Evolutionary conservation across 1,139 yeast species (phyloP).

Genomic region (Magnusiomyces tetraspermus): DNA sequence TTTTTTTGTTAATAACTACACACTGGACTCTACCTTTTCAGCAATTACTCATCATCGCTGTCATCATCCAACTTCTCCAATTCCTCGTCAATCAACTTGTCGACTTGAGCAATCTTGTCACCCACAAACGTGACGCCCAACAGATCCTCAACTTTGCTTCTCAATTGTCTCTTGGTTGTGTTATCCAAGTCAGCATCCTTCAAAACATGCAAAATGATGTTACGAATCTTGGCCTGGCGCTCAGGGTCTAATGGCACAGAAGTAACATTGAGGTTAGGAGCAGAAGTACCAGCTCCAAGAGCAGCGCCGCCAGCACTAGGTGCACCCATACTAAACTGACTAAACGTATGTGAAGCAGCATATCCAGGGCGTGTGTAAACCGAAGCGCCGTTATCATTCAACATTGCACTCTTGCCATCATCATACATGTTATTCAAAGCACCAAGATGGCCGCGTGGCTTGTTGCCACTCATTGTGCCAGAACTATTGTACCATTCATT

Average conservation of each 20-base stretch:
- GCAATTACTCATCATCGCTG: slow-evolving; percentile 5
- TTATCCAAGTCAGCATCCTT: slow-evolving; percentile 30
- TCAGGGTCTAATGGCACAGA: slow-evolving; percentile 17
- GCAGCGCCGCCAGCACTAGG: neutral
- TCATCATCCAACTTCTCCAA: slow-evolving; percentile 26
- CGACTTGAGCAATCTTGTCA: slow-evolving; percentile 27
- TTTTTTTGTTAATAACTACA: no score
- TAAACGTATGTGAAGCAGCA: slow-evolving; percentile 1
- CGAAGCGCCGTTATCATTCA: neutral
- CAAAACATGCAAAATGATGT: slow-evolving; percentile 28
- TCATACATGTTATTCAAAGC: slow-evolving; percentile 5
- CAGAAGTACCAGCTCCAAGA: no score
- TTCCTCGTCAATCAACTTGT: slow-evolving; percentile 32
- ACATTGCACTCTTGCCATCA: neutral
- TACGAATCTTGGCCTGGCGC: slow-evolving; percentile 20
- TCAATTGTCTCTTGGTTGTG: slow-evolving; percentile 32
- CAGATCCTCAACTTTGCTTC: slow-evolving; percentile 32
- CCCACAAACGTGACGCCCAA: slow-evolving; percentile 30
- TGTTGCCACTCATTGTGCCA: slow-evolving; percentile 1
- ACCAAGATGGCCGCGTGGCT: slow-evolving; percentile 14
- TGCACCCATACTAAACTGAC: slow-evolving; percentile 1
- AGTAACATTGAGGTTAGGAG: neutral
- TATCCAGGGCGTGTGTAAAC: neutral
- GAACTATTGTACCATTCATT: slow-evolving; percentile 6
- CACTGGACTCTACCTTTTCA: no score